Conservation (phyloP, 2,329 filamentous ascomycete species). For the Diplodia scrobiculata region DNA sequence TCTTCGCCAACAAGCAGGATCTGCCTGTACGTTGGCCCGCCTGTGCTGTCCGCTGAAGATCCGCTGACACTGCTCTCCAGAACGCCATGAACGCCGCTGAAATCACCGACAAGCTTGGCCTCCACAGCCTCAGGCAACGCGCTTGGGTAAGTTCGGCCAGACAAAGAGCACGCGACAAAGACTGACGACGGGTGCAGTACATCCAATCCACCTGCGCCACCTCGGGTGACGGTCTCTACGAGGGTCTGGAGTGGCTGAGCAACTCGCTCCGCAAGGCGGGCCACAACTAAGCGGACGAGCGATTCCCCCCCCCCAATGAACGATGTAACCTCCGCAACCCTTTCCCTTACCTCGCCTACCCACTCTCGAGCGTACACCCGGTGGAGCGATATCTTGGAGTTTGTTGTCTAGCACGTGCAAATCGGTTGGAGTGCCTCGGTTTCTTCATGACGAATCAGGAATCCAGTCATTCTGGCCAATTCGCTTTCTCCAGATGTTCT, state of each 20-base stretch:
- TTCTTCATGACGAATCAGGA: constrained; percentile 28
- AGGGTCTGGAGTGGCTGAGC: constrained; percentile 76
- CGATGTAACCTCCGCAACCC: constrained; percentile 23
- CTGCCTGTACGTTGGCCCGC: constrained; percentile 68
- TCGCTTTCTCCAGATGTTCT: constrained; percentile 27
- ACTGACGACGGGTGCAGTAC: constrained; percentile 59
- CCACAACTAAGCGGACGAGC: constrained; percentile 30
- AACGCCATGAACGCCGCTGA: constrained; percentile 99
- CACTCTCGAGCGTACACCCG: constrained; percentile 24
- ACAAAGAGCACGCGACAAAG: constrained; percentile 15
- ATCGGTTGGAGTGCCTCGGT: constrained; percentile 27
- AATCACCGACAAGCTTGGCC: constrained; percentile 99
- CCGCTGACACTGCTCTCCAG: constrained; percentile 51
- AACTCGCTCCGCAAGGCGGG: constrained; percentile 54
- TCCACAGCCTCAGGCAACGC: constrained; percentile 97
- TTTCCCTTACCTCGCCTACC: constrained; percentile 14
- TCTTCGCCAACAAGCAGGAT: constrained; percentile 99
- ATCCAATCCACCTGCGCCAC: constrained; percentile 99
- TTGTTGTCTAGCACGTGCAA: constrained; percentile 27
- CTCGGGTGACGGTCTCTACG: constrained; percentile 98
- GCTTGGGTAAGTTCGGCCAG: constrained; percentile 77
- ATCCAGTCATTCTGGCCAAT: constrained; percentile 26
- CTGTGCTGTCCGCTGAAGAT: constrained; percentile 19
- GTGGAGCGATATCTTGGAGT: constrained; percentile 29
- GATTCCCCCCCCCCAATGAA: constrained; percentile 26